Percentiles rank a stretch among this genome's conserved stretches.
These are phyloP conservation scores for Aspergillus terreus DNA, from an alignment of 2,329 filamentous ascomycete species.

Conservation along the genomic window DNA sequence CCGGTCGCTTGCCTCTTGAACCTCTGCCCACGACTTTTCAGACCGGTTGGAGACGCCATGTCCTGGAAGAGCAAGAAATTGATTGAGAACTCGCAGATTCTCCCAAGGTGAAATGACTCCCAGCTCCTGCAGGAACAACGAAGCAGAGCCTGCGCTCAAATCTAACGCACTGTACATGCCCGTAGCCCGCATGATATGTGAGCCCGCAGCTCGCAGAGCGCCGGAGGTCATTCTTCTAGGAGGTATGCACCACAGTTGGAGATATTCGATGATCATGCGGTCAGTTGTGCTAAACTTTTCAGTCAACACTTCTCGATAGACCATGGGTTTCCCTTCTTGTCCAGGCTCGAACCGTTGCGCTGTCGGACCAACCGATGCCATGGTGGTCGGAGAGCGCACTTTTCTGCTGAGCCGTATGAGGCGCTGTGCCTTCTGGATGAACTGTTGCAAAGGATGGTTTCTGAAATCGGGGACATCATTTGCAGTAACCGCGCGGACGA, in stretches of 20 bases:
- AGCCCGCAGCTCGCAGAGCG: conserved; percentile 48
- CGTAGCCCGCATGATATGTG: conserved; percentile 54
- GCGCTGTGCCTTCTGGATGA: conserved; percentile 42
- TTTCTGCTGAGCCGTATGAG: conserved; percentile 40
- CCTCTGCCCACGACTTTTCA: conserved; percentile 29
- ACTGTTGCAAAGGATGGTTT: conserved; percentile 39
- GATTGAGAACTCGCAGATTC: conserved; percentile 51
- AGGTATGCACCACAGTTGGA: conserved; percentile 51
- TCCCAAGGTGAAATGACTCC: conserved; percentile 59
- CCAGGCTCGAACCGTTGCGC: conserved; percentile 24
- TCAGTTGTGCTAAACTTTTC: conserved; percentile 49
- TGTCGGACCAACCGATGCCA: conserved; percentile 42
- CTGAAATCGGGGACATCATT: conserved; percentile 22
- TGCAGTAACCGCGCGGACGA: conserved; percentile 24
- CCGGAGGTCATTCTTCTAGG: conserved; percentile 35
- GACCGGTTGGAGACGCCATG: conserved; percentile 30
- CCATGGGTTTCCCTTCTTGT: conserved; percentile 23
- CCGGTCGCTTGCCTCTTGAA: conserved; percentile 25
- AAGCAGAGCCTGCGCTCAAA: conserved; percentile 37
- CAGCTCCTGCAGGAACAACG: conserved; percentile 58
- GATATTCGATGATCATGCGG: conserved; percentile 52
- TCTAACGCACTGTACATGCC: conserved; percentile 51
- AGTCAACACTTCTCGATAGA: conserved; percentile 30
- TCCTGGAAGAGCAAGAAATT: conserved; percentile 51
- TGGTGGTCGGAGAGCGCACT: conserved; percentile 40